Evolutionary conservation across 495 filamentous ascomycete genomes (phyloP).

Genomic region (Aspergillus bertholletiae): DNA sequence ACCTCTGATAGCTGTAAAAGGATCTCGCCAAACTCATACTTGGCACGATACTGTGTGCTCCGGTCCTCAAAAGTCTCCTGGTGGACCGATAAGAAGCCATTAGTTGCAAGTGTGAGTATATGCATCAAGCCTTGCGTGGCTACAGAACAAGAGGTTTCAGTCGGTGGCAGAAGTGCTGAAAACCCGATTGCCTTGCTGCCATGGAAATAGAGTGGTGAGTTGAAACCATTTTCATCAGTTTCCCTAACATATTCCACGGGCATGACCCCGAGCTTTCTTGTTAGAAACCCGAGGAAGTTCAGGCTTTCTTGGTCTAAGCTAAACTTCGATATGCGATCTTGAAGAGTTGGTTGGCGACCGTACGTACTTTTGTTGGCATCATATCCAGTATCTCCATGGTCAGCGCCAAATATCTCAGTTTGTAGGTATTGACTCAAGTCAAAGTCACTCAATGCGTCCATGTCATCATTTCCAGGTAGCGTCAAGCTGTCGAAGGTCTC

Average conservation of each 20-base stretch:
- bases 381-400: background rate
- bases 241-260: slow-evolving; percentile 4
- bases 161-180: slow-evolving; percentile 55
- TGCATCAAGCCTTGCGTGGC: slow-evolving; percentile 74
- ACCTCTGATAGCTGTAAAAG: slow-evolving; percentile 4
- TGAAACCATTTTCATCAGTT: background rate
- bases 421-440: slow-evolving; percentile 39
- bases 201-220: background rate
- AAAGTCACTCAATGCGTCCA: slow-evolving; percentile 38
- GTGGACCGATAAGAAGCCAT: slow-evolving; percentile 38
- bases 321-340: slow-evolving; percentile 27
- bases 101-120: slow-evolving; percentile 65
- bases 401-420: slow-evolving; percentile 21
- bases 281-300: slow-evolving; percentile 60
- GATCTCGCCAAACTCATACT: slow-evolving; percentile 34
- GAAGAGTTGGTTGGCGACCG: slow-evolving; percentile 19
- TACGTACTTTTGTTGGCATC: background rate
- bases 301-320: slow-evolving; percentile 54
- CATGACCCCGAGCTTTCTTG: slow-evolving; percentile 9
- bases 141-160: slow-evolving; percentile 50
- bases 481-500: slow-evolving; percentile 33
- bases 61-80: slow-evolving; percentile 23
- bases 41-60: slow-evolving; percentile 19
- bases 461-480: slow-evolving; percentile 32
- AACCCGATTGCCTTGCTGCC: slow-evolving; percentile 45